Evolutionary conservation across 2,329 filamentous ascomycete genomes (phyloP).

Genomic region (Monosporascus sp.): DNA sequence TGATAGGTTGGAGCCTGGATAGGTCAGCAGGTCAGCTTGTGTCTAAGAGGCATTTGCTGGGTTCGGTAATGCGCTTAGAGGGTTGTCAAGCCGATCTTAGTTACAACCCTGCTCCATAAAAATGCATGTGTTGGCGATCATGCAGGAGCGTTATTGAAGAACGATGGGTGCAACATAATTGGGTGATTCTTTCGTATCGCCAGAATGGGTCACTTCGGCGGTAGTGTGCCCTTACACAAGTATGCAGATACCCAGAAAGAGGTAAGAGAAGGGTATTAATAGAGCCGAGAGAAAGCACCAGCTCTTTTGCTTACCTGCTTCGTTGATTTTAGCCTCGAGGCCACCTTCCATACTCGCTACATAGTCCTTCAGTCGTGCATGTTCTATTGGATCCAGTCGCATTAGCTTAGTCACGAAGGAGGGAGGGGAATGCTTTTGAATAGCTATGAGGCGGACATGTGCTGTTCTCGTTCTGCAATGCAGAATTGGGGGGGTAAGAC

Average conservation of each 20-base stretch:
- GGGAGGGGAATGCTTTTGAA: conserved; percentile 9
- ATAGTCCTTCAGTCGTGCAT: conserved; percentile 89
- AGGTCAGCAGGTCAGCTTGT: conserved; percentile 16
- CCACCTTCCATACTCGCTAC: conserved; percentile 81
- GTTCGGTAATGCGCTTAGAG: conserved; percentile 3
- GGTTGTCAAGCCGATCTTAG: conserved; percentile 1
- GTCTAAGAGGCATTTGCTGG: conserved; percentile 3
- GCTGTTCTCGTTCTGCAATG: conserved; percentile 17
- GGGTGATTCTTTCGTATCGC: conserved; percentile 6
- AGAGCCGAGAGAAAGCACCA: conserved; percentile 25
- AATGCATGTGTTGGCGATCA: conserved; percentile 29
- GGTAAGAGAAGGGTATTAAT: conserved; percentile 22
- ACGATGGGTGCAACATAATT: neutral
- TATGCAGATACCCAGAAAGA: conserved; percentile 21
- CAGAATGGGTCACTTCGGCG: conserved; percentile 12
- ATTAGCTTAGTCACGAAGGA: conserved; percentile 32
- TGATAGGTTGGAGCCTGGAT: conserved; percentile 82
- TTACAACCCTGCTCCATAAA: conserved; percentile 2
- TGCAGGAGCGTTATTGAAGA: conserved; percentile 25
- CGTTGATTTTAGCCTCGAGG: conserved; percentile 83
- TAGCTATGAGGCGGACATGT: conserved; percentile 16
- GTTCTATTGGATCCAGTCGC: conserved; percentile 52
- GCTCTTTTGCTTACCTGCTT: conserved; percentile 69
- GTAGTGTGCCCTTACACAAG: conserved; percentile 13
- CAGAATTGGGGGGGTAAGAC: conserved; percentile 12